These are phyloP conservation scores for Volvariella volvacea DNA, from an alignment of 1,284 basidiomycete species.

Conservation along the genomic window DNA sequence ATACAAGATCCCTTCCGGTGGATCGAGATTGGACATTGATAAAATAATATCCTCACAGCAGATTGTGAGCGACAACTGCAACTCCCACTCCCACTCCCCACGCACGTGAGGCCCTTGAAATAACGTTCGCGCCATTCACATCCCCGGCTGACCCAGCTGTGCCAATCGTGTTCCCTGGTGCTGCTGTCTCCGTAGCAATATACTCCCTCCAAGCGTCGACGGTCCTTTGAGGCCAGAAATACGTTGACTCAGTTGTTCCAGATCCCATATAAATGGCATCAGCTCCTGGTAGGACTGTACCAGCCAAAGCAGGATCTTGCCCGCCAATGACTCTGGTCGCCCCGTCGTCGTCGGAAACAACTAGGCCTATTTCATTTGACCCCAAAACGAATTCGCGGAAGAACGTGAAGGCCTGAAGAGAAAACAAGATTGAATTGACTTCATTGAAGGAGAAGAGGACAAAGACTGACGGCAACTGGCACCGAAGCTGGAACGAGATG, in stretches of 20 bases:
- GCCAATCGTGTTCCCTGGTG: slow-evolving; percentile 4
- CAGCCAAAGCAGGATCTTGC: slow-evolving; percentile 34
- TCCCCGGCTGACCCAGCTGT: too few relatives aligned
- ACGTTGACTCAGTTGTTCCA: slow-evolving; percentile 40
- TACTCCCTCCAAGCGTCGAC: slow-evolving; percentile 49
- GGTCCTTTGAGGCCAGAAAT: slow-evolving; percentile 45
- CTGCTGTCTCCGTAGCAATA: slow-evolving; percentile 23
- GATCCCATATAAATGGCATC: slow-evolving; percentile 48
- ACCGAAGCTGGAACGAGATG: slow-evolving; percentile 47
- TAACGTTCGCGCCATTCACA: too few relatives aligned
- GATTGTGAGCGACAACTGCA: too few relatives aligned
- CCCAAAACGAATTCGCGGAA: slow-evolving; percentile 57
- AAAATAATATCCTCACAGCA: too few relatives aligned
- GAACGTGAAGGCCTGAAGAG: slow-evolving; percentile 43
- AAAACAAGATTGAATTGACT: slow-evolving; percentile 3
- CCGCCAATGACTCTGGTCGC: slow-evolving; percentile 46
- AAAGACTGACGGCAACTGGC: slow-evolving; percentile 42
- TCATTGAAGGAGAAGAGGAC: not conserved
- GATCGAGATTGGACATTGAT: too few relatives aligned
- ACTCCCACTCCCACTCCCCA: too few relatives aligned
- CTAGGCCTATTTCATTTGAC: slow-evolving; percentile 42
- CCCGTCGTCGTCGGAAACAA: slow-evolving; percentile 23
- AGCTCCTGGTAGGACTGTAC: slow-evolving; percentile 40
- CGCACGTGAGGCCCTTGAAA: too few relatives aligned
- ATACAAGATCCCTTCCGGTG: too few relatives aligned